Percentiles rank a stretch among this genome's conserved stretches.
Conservation (phyloP, 495 filamentous ascomycete genomes). For the Astrothelium macrocarpum region DNA sequence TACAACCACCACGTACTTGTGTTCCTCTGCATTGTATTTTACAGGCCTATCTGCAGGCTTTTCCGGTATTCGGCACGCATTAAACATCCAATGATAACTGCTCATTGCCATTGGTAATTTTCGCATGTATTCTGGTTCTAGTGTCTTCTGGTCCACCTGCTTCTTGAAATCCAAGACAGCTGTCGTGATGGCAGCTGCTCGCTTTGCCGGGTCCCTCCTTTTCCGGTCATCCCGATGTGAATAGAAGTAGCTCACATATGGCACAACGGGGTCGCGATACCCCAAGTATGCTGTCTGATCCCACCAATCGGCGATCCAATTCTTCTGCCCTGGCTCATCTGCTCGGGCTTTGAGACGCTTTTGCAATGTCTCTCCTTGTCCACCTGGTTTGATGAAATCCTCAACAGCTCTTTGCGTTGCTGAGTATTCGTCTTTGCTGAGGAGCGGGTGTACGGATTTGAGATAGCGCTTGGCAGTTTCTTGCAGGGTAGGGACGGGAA, state of each 20-base stretch:
- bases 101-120: constrained; percentile 92
- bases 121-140: constrained; percentile 98
- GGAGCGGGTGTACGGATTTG: constrained; percentile 78
- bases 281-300: constrained; percentile 82
- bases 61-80: constrained; percentile 77
- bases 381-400: constrained; percentile 72
- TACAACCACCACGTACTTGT: constrained; percentile 79
- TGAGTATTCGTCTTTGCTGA: constrained; percentile 62
- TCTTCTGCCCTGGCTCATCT: constrained; percentile 74
- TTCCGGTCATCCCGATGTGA: constrained; percentile 89
- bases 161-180: constrained; percentile 87
- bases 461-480: constrained; percentile 88
- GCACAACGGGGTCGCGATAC: constrained; percentile 93
- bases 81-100: constrained; percentile 99
- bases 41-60: constrained; percentile 71
- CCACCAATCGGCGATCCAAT: constrained; percentile 98
- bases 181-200: constrained; percentile 81
- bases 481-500: constrained; percentile 88
- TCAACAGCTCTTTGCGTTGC: constrained; percentile 71
- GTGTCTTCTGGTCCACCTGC: constrained; percentile 67
- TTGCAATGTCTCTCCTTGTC: constrained; percentile 76
- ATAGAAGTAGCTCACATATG: constrained; percentile 99
- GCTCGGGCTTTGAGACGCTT: constrained; percentile 74
- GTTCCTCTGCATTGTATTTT: constrained; percentile 63
- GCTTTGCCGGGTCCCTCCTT: constrained; percentile 79